Conservation (phyloP, 441 rosid genomes). For the Populus hybrid region DNA sequence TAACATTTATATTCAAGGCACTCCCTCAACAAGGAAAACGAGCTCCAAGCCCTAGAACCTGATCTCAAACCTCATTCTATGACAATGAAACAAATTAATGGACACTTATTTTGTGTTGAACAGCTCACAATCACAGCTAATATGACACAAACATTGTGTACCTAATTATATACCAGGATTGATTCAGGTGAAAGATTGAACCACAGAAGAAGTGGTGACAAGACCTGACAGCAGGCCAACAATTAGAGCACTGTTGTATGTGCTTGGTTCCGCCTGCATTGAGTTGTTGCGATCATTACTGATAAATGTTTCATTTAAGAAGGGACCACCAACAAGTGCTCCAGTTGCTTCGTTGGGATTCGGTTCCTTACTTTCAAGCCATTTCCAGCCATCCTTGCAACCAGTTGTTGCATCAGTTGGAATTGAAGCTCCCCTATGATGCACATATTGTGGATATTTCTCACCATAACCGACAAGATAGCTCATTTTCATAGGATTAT, state of each 20-base stretch:
- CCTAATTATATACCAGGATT: conserved; percentile 9
- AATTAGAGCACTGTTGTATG: conserved; percentile 81
- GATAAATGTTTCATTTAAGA: conserved; percentile 67
- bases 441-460: conserved; percentile 71
- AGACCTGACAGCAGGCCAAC: conserved; percentile 90
- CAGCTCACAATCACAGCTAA: conserved; percentile 13
- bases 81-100: not conserved
- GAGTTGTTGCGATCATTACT: conserved; percentile 68
- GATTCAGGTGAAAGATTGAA: conserved; percentile 49
- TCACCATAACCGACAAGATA: conserved; percentile 89
- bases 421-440: conserved; percentile 98
- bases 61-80: not conserved
- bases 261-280: conserved; percentile 88
- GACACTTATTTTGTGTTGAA: conserved; percentile 10
- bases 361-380: conserved; percentile 60
- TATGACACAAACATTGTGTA: conserved; percentile 16
- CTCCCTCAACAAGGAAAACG: not conserved
- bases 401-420: conserved; percentile 69
- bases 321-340: conserved; percentile 92
- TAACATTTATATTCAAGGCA: not conserved
- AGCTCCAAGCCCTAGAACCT: not conserved
- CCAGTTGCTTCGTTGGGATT: conserved; percentile 85
- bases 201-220: conserved; percentile 75
- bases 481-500: conserved; percentile 77
- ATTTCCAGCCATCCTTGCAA: conserved; percentile 76